phyloP scores from a whole-genome alignment of 768 basidiomycete species.

The Rhizopogon vesiculosus region DNA sequence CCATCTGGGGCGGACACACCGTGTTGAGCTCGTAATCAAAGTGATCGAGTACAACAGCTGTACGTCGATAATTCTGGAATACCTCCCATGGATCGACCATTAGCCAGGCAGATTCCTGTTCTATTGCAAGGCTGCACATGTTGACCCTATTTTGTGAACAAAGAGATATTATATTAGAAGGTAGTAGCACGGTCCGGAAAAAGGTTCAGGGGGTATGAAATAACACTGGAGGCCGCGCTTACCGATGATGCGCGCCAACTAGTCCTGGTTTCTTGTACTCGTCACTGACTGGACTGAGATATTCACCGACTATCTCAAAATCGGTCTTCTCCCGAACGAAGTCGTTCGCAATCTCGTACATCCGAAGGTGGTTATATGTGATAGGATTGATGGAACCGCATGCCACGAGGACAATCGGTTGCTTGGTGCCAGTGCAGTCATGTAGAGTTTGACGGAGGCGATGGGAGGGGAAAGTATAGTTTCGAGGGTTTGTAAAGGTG shows the following conservation, averaged over 20 bases:
- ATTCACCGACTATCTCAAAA: slow-evolving; percentile 93
- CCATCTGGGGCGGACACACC: slow-evolving; percentile 73
- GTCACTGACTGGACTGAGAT: slow-evolving; percentile 94
- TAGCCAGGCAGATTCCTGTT: slow-evolving; percentile 88
- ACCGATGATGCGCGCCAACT: slow-evolving; percentile 85
- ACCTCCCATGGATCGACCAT: slow-evolving; percentile 98
- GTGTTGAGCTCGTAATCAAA: slow-evolving; percentile 93
- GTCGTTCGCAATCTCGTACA: slow-evolving; percentile 99
- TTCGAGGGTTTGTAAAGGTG: slow-evolving; percentile 57
- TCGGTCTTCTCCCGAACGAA: slow-evolving; percentile 87
- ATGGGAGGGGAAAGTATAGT: slow-evolving; percentile 64
- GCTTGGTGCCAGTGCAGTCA: slow-evolving; percentile 48
- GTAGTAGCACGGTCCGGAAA: not conserved
- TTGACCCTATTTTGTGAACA: slow-evolving; percentile 51
- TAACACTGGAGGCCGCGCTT: slow-evolving; percentile 26
- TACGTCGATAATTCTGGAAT: slow-evolving; percentile 72
- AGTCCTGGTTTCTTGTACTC: slow-evolving; percentile 96
- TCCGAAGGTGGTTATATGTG: slow-evolving; percentile 93
- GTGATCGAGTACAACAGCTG: slow-evolving; percentile 95
- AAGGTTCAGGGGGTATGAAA: not conserved
- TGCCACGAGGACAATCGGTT: slow-evolving; percentile 90
- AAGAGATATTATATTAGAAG: slow-evolving; percentile 8
- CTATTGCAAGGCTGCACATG: slow-evolving; percentile 86
- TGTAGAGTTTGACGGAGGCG: slow-evolving; percentile 56
- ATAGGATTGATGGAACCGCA: slow-evolving; percentile 98